Percentiles rank a stretch among this genome's conserved stretches.
Conservation (phyloP, 2,329 filamentous ascomycete species). For the Colletotrichum orbiculare region DNA sequence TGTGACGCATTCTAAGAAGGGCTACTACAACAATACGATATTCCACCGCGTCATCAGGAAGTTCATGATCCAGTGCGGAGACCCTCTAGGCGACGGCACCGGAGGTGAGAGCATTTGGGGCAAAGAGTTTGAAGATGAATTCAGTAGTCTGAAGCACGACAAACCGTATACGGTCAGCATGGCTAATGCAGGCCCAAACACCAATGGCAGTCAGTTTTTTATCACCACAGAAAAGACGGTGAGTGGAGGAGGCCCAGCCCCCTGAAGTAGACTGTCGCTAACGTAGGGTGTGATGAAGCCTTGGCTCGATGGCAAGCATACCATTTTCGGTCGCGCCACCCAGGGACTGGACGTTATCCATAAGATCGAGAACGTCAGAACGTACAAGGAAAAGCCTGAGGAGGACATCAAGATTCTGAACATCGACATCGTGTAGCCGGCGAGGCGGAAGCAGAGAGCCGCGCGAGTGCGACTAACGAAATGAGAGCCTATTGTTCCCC, state of each 20-base stretch:
- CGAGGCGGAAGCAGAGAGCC: conserved; percentile 10
- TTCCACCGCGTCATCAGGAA: conserved; percentile 98
- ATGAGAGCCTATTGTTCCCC: conserved; percentile 13
- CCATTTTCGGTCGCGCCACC: conserved; percentile 91
- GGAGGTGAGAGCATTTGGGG: conserved; percentile 94
- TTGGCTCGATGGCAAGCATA: conserved; percentile 97
- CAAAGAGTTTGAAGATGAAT: conserved; percentile 92
- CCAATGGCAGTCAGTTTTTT: conserved; percentile 97
- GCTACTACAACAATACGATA: conserved; percentile 97
- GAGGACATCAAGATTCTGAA: conserved; percentile 98
- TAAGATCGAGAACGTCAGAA: conserved; percentile 91
- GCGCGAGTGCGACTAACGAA: conserved; percentile 3
- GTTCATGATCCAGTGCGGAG: conserved; percentile 95
- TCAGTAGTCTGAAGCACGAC: conserved; percentile 90
- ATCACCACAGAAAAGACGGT: conserved; percentile 97
- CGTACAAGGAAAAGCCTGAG: conserved; percentile 91
- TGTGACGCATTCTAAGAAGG: conserved; percentile 86
- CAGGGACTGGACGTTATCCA: conserved; percentile 95
- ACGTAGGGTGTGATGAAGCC: conserved; percentile 58
- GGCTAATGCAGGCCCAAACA: conserved; percentile 96
- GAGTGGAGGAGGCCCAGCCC: conserved; percentile 49
- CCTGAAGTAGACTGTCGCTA: conserved; percentile 14
- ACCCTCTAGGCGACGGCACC: conserved; percentile 88
- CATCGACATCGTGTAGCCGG: conserved; percentile 70
- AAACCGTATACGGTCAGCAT: conserved; percentile 97